phyloP scores from a whole-genome alignment of 768 basidiomycete species.

The Rickenella mellea region DNA sequence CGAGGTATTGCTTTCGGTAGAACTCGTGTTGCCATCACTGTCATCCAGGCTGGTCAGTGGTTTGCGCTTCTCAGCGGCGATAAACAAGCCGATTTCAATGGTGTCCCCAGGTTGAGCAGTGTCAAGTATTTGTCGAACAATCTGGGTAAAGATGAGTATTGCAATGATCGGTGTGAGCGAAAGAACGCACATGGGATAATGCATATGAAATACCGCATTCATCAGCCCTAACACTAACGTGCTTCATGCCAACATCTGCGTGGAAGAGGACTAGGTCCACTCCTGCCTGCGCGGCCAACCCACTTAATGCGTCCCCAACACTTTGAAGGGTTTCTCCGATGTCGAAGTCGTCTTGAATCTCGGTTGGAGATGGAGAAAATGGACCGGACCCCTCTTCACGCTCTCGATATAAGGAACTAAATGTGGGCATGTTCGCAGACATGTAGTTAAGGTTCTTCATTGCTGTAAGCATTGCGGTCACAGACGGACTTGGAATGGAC shows the following conservation, averaged over 20 bases:
- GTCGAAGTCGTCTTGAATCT: constrained; percentile 58
- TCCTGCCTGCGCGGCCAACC: constrained; percentile 71
- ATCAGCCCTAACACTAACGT: constrained; percentile 76
- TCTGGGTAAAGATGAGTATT: constrained; percentile 32
- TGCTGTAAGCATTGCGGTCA: constrained; percentile 81
- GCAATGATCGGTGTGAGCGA: constrained; percentile 6
- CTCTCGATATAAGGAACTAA: constrained; percentile 18
- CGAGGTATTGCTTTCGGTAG: constrained; percentile 16
- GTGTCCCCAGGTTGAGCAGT: constrained; percentile 68
- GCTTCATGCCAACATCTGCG: constrained; percentile 80
- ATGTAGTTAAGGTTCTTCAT: constrained; percentile 94
- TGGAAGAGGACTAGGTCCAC: constrained; percentile 90
- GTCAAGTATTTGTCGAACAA: constrained; percentile 73
- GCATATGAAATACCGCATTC: constrained; percentile 78
- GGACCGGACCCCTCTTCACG: constrained; percentile 1
- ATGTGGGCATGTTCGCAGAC: constrained; percentile 69
- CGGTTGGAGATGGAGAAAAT: constrained; percentile 5
- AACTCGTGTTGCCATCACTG: constrained; percentile 12
- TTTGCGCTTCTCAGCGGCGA: constrained; percentile 23
- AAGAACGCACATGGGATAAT: constrained; percentile 67
- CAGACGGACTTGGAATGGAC: constrained; percentile 77
- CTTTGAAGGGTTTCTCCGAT: constrained; percentile 85
- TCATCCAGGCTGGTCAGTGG: constrained; percentile 5
- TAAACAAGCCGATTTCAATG: constrained; percentile 74
- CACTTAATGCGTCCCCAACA: constrained; percentile 81